phyloP scores from a whole-genome alignment of 1,284 basidiomycete genomes.

The Peniophora sp. region DNA sequence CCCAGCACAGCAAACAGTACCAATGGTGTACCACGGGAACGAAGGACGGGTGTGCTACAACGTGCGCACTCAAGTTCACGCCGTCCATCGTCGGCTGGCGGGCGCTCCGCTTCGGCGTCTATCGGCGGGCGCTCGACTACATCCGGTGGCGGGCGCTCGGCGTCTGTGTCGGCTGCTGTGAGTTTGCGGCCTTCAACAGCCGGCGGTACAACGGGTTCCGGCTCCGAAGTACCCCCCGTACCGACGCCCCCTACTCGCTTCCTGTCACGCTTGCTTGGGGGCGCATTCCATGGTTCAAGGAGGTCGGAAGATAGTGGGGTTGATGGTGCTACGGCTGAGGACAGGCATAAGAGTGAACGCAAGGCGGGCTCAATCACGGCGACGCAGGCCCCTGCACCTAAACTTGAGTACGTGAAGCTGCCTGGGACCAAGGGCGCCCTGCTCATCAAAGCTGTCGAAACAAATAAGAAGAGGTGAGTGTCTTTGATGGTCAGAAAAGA shows the following conservation, averaged over 20 bases:
- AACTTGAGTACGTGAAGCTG: slow-evolving; percentile 82
- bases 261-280: slow-evolving; percentile 61
- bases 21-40: too few relatives aligned
- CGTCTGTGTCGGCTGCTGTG: slow-evolving; percentile 15
- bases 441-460: slow-evolving; percentile 78
- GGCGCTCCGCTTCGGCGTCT: slow-evolving; percentile 17
- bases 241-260: slow-evolving; percentile 45
- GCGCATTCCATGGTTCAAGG: slow-evolving; percentile 45
- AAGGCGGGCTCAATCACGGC: slow-evolving; percentile 8
- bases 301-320: slow-evolving; percentile 41
- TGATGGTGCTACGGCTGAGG: slow-evolving; percentile 26
- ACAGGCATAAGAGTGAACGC: not conserved
- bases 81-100: slow-evolving; percentile 6
- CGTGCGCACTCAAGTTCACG: slow-evolving; percentile 9
- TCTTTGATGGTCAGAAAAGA: not conserved
- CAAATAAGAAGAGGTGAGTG: slow-evolving; percentile 72
- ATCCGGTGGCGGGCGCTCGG: slow-evolving; percentile 8
- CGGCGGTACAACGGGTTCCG: not conserved
- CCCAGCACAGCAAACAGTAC: too few relatives aligned
- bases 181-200: slow-evolving; percentile 14
- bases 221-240: slow-evolving; percentile 21
- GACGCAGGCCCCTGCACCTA: slow-evolving; percentile 61
- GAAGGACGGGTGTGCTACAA: slow-evolving; percentile 11
- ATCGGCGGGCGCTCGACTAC: slow-evolving; percentile 8
- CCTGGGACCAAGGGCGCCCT: slow-evolving; percentile 83